Evolutionary conservation across 768 basidiomycete genomes (phyloP).

Genomic region (Suillus sp.): DNA sequence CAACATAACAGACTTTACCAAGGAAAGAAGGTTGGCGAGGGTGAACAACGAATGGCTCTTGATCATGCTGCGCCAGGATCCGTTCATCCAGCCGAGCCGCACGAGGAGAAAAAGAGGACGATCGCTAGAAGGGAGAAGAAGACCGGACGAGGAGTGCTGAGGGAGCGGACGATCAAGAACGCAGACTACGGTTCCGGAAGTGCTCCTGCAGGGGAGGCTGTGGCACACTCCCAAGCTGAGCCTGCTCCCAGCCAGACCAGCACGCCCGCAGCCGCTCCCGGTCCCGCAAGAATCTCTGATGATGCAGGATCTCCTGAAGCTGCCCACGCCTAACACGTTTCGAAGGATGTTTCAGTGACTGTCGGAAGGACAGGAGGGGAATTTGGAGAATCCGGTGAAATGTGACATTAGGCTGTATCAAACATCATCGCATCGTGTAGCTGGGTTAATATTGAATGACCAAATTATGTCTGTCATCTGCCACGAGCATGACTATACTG

Average conservation of each 20-base stretch:
- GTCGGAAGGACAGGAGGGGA: neutral
- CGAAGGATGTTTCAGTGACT: neutral
- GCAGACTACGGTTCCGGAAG: conserved; percentile 32
- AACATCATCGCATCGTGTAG: neutral
- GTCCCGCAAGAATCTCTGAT: conserved; percentile 13
- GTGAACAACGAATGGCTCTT: neutral
- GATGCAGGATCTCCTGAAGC: conserved; percentile 4
- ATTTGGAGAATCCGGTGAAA: neutral
- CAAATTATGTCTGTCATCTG: neutral
- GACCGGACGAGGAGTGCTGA: conserved; percentile 7
- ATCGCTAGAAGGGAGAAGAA: conserved; percentile 2
- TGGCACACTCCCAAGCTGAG: conserved; percentile 12
- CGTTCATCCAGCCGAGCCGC: neutral
- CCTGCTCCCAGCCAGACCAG: conserved; percentile 17
- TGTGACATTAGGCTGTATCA: neutral
- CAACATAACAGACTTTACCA: conserved; percentile 30
- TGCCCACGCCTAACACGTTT: conserved; percentile 3
- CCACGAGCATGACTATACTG: conserved; percentile 1
- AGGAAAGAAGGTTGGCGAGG: neutral
- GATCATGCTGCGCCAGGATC: conserved; percentile 2
- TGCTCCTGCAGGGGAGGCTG: neutral
- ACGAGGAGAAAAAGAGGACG: neutral
- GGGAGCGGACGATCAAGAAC: conserved; percentile 23
- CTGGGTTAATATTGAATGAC: neutral
- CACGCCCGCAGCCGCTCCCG: conserved; percentile 16